Conservation (phyloP, 139 green algal genomes). For the Tetradesmus obliquus region DNA sequence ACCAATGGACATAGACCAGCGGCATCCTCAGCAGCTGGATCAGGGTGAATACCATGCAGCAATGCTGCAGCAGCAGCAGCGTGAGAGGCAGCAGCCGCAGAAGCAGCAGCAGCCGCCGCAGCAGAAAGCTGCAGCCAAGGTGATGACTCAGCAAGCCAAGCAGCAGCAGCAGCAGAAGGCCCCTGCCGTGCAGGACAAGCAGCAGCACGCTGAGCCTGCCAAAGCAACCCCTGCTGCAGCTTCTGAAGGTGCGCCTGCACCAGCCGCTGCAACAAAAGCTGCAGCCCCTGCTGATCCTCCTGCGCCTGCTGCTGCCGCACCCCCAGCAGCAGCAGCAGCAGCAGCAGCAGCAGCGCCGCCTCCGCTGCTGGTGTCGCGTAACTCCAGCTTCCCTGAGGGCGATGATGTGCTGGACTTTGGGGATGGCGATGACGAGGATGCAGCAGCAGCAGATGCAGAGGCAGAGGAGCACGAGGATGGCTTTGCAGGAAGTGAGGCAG, state of each 20-base stretch:
- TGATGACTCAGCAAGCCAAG: background rate
- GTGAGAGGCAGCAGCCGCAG: background rate
- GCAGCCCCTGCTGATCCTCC: background rate
- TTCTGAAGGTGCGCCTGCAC: background rate
- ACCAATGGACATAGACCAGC: background rate
- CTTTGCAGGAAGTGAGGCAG: background rate
- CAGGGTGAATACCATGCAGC: background rate
- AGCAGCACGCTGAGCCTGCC: background rate
- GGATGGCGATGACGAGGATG: conserved; percentile 3
- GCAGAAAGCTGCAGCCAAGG: background rate
- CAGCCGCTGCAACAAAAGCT: background rate
- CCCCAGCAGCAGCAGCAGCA: background rate
- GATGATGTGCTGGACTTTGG: conserved; percentile 35
- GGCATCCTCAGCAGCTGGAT: background rate
- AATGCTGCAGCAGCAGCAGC: conserved; percentile 2
- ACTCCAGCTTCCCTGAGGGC: background rate
- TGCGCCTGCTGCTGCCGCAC: background rate
- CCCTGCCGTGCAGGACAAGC: background rate
- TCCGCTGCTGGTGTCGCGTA: background rate
- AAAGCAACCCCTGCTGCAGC: background rate
- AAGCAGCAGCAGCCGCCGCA: conserved; percentile 20
- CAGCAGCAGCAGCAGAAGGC: conserved; percentile 26
- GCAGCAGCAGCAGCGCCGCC: background rate
- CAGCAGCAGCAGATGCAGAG: background rate
- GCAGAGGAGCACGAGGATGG: background rate